phyloP scores from a whole-genome alignment of 805 yeast genomes.

The Schwanniomyces occidentalis region DNA sequence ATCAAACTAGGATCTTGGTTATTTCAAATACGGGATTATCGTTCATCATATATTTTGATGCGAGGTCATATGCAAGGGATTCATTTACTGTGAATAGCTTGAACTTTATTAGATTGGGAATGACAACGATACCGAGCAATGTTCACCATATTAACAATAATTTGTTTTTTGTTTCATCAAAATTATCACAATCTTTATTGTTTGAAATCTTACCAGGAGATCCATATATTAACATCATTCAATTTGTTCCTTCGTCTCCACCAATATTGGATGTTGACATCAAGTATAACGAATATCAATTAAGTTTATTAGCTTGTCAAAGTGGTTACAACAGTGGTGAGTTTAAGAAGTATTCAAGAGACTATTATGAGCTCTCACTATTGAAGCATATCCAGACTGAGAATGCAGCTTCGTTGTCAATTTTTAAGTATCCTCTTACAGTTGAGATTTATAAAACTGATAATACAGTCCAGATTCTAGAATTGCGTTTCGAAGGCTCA shows the following conservation, averaged over 20 bases:
- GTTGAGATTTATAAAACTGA: background rate
- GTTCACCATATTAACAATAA: slow-evolving; percentile 27
- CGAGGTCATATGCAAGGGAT: background rate
- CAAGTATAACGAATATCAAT: slow-evolving; percentile 1
- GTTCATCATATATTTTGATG: slow-evolving; percentile 21
- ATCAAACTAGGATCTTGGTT: slow-evolving; percentile 25
- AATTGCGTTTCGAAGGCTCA: background rate
- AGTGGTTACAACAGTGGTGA: slow-evolving; percentile 40
- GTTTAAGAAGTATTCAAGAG: slow-evolving; percentile 13
- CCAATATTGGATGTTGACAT: slow-evolving; percentile 29
- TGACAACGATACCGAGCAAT: slow-evolving; percentile 29
- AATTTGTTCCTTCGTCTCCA: slow-evolving; percentile 25
- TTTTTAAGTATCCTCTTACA: background rate
- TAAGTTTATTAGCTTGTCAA: slow-evolving; percentile 23
- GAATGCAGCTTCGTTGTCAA: background rate
- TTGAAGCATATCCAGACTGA: background rate
- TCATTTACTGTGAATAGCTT: slow-evolving; percentile 13
- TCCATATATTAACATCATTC: slow-evolving; percentile 27
- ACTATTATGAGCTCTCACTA: background rate
- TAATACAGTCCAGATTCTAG: background rate
- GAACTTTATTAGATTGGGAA: slow-evolving; percentile 25
- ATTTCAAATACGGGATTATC: slow-evolving; percentile 31
- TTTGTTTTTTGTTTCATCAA: slow-evolving; percentile 31
- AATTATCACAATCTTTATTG: slow-evolving; percentile 29
- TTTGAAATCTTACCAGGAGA: slow-evolving; percentile 23